Evolutionary conservation across 2,329 filamentous ascomycete genomes (phyloP), one percentile per base, ranked within the genome.

Genomic region (Rutstroemia sp.): DNA sequence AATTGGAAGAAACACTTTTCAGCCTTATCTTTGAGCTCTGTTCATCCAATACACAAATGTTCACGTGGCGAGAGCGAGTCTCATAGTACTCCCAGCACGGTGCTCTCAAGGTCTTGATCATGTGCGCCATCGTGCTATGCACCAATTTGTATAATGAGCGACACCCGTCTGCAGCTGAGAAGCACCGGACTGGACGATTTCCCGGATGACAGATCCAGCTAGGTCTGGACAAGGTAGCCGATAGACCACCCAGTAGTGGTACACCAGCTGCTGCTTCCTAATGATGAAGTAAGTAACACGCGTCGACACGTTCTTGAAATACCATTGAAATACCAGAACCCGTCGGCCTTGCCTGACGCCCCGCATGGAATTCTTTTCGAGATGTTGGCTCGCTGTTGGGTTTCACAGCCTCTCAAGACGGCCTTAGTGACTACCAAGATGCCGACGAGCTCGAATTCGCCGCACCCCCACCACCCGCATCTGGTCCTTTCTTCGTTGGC

Each of bases 361-460:
- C 25, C 10, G 48, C 23, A 51, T 58, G 56, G 40, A 60, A 62
- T 36, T 59, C 34, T 30, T 30, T 59, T 62, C 7, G 57, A 21
- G 17, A 60, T 58, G 52, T 58, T 60, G 5, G 58, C 56, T n/a
- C 14, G 21, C 51, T 60, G 14, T 30, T 62, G 19, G 8, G 39
- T 62, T 25, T n/a, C 39, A 59, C 30, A 60, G 17, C 60, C 45
- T 51, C 47, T 48, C 16, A 62, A 51, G 23, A 58, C 38, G 21
- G 48, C 54, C 48, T 61, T 25, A 25, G 51, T 38, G 3, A 38
- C 36, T 48, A 38, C 56, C 38, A 60, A 39, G 23, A 60, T 58
- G 21, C 57, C 46, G 21, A 51, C 34, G 5, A 59, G 57, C 17
- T 55, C 21, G 47, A 56, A 51, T 61, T 40, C 25, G 45, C 17